Base-by-base conservation (phyloP, 345 rosid species). In the Moricandia moricandioides region DNA sequence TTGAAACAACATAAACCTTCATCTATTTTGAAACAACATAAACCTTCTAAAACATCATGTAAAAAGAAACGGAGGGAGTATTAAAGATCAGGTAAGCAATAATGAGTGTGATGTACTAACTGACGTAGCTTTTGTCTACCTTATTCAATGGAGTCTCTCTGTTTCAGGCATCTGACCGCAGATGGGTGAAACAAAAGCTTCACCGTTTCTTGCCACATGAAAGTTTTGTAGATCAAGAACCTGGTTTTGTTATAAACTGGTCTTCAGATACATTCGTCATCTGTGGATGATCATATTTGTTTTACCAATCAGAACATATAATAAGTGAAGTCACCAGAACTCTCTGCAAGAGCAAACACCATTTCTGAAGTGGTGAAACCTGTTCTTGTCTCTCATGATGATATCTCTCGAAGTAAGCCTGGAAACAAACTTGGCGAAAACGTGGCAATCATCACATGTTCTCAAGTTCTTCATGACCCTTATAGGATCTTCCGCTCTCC, bases 361-460 rank as follows among this genome's bases (percentile, higher is more conserved):
- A 56, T 81, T 63, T 70, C 68, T 78, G 33, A 89, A 89, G 72
- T 84, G 94, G 75, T 89, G 94, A 80, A 85, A 89, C 52, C 91
- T 82, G 67, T 81, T 87, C 75, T 88, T 85, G 76, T 88, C 93
- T 78, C 88, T 85, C 81, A 88, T 85, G 67, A 89, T 70, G 74
- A 89, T 82, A 76, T 85, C 86, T 79, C 79, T 83, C 26, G 65
- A 71, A 4, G 84, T 80, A 70, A 88, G 69, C 67, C 59, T 78
- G 9, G 89, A 86, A 71, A 86, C 81, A 65, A 84, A 81, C 71
- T 86, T 88, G 67, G 75, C 80, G 80, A 89, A 87, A 82, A 60
- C 82, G 45, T 89, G 91, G 77, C 93, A 87, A 73, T 89, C 93
- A n/a, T 85, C 89, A 78, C 93, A 89, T 16, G 86, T 84, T 71